Percentiles rank a stretch among this genome's conserved stretches.
These are phyloP conservation scores for Lachancea sp. DNA, from an alignment of 805 yeast genomes.

Conservation along the genomic window DNA sequence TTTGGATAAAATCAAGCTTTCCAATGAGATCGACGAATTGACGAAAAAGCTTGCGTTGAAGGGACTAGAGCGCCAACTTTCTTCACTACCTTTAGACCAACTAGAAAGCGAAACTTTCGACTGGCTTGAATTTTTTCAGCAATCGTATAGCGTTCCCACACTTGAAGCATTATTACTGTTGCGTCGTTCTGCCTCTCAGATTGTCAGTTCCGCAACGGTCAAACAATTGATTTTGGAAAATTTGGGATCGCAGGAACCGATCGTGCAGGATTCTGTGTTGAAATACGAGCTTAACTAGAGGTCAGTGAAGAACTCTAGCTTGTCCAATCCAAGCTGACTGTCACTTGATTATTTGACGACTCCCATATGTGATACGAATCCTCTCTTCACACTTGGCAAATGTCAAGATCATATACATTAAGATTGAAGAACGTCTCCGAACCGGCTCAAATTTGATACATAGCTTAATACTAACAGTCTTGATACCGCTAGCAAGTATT, in stretches of 20 bases:
- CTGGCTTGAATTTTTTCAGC: slow-evolving; percentile 20
- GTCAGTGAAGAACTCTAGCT: neutral
- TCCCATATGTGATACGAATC: no score
- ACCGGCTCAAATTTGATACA: no score
- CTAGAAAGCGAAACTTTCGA: slow-evolving; percentile 17
- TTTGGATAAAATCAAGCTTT: slow-evolving; percentile 17
- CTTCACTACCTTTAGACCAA: slow-evolving; percentile 18
- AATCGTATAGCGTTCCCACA: slow-evolving; percentile 12
- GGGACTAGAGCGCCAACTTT: slow-evolving; percentile 23
- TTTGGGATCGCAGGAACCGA: slow-evolving; percentile 22
- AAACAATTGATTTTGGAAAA: slow-evolving; percentile 20
- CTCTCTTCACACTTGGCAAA: no score
- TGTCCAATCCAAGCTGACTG: neutral
- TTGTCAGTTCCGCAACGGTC: slow-evolving; percentile 1
- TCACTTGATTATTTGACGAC: no score
- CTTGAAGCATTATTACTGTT: slow-evolving; percentile 19
- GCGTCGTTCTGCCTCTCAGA: slow-evolving; percentile 1
- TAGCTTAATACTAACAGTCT: no score
- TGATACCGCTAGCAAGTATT: no score
- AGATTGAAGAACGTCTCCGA: no score
- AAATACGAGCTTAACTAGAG: slow-evolving; percentile 21
- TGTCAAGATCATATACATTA: no score
- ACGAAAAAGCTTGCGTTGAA: slow-evolving; percentile 29
- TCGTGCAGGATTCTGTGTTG: slow-evolving; percentile 18
- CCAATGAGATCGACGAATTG: slow-evolving; percentile 20